A percentile compares a stretch with the other conserved stretches of the same genome.
phyloP scores from a whole-genome alignment of 2,329 filamentous ascomycete genomes.

The Cyphellophora attinorum region DNA sequence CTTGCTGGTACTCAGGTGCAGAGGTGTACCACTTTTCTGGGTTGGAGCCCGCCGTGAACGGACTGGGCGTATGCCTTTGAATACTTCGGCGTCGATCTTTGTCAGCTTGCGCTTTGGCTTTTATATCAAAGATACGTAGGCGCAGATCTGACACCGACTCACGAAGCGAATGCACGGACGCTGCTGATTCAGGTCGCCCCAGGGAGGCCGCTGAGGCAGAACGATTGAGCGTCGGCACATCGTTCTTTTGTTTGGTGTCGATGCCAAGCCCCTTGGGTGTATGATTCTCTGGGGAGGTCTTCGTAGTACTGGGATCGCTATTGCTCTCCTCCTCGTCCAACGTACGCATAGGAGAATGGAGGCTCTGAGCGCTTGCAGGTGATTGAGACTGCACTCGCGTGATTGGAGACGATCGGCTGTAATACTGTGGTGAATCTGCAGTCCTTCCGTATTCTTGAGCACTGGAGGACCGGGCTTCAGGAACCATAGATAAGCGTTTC shows the following conservation, averaged over 20 bases:
- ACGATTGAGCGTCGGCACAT: constrained; percentile 5
- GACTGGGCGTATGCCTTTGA: constrained; percentile 64
- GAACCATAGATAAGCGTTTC: constrained; percentile 14
- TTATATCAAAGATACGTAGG: constrained; percentile 71
- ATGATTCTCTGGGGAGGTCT: constrained; percentile 15
- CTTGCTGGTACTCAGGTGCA: constrained; percentile 26
- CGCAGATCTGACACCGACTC: constrained; percentile 80
- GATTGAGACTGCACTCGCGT: constrained; percentile 6
- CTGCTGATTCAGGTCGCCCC: constrained; percentile 13
- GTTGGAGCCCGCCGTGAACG: constrained; percentile 59
- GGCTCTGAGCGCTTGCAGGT: constrained; percentile 12
- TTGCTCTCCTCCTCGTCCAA: constrained; percentile 16
- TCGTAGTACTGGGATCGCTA: constrained; percentile 13
- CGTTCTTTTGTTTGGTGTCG: constrained; percentile 11
- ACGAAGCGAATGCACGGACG: constrained; percentile 46
- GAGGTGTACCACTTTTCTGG: constrained; percentile 46
- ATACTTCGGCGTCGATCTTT: constrained; percentile 67
- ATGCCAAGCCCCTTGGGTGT: constrained; percentile 16
- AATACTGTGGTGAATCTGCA: constrained; percentile 14
- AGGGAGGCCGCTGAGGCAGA: constrained; percentile 1
- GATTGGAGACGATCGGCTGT: constrained; percentile 3
- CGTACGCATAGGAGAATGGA: constrained; percentile 15
- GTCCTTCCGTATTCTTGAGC: constrained; percentile 17
- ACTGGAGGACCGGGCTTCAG: constrained; percentile 16
- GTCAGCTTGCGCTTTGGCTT: constrained; percentile 69